phyloP scores from a whole-genome alignment of 1,284 basidiomycete species.

The Ceratobasidium papillatum region DNA sequence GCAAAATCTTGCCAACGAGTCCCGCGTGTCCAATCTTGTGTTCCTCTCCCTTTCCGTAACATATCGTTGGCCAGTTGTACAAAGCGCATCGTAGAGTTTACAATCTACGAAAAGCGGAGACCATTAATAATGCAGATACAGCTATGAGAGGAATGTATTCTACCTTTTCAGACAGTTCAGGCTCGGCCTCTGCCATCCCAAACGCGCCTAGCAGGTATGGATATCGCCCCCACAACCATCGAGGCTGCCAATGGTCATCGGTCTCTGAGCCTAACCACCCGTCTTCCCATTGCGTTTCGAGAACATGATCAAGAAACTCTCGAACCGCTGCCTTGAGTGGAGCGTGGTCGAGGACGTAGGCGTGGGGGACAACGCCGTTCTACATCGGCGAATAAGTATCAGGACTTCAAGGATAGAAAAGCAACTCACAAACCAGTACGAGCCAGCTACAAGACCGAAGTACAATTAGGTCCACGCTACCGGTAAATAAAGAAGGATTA shows the following conservation, averaged over 20 bases:
- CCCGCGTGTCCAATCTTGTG: slow-evolving; percentile 60
- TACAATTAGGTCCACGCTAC: background rate
- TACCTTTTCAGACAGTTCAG: slow-evolving; percentile 52
- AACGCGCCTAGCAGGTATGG: slow-evolving; percentile 65
- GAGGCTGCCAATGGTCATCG: slow-evolving; percentile 62
- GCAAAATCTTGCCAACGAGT: slow-evolving; percentile 69
- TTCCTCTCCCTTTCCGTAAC: slow-evolving; percentile 61
- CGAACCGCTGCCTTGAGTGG: slow-evolving; percentile 60
- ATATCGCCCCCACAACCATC: slow-evolving; percentile 66
- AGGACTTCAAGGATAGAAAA: background rate
- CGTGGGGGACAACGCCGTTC: slow-evolving; percentile 66
- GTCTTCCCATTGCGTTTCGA: slow-evolving; percentile 62
- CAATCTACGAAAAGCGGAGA: background rate
- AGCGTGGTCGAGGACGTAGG: slow-evolving; percentile 58
- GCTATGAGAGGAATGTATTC: slow-evolving; percentile 54
- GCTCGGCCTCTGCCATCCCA: slow-evolving; percentile 62
- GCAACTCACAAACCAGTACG: slow-evolving; percentile 66
- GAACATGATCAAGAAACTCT: slow-evolving; percentile 63
- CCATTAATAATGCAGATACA: slow-evolving; percentile 55
- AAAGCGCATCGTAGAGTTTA: slow-evolving; percentile 49
- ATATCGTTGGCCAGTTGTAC: slow-evolving; percentile 64
- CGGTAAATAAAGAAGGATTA: slow-evolving; percentile 21
- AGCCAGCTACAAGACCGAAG: slow-evolving; percentile 56
- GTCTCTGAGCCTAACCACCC: slow-evolving; percentile 67
- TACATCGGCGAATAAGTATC: slow-evolving; percentile 45